These are phyloP conservation scores for Venturia aucupariae DNA, from an alignment of 2,329 filamentous ascomycete genomes.

Conservation along the genomic window DNA sequence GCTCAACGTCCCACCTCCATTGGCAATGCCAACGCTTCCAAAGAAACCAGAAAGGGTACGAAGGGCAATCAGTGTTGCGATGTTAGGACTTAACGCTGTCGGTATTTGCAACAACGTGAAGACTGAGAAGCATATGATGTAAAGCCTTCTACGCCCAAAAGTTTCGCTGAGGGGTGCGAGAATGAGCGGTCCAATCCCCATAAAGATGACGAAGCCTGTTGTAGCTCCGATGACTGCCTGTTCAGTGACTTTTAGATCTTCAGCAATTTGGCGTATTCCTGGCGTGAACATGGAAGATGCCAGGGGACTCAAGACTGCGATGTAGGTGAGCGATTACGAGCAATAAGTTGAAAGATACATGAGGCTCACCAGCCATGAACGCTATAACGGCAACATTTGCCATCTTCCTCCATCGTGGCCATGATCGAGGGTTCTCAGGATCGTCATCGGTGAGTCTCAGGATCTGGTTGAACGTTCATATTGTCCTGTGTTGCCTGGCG, in stretches of 20 bases:
- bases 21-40: constrained; percentile 22
- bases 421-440: constrained; percentile 37
- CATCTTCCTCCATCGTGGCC: constrained; percentile 37
- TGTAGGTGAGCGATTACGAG: constrained; percentile 10
- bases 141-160: constrained; percentile 13
- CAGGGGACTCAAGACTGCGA: constrained; percentile 34
- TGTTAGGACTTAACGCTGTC: constrained; percentile 49
- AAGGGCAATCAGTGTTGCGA: constrained; percentile 49
- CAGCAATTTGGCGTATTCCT: constrained; percentile 23
- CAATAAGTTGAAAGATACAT: not conserved
- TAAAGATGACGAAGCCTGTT: constrained; percentile 34
- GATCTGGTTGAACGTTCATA: not conserved
- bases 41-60: constrained; percentile 40
- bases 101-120: constrained; percentile 57
- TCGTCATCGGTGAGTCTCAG: constrained; percentile 23
- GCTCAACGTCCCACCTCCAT: constrained; percentile 32
- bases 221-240: constrained; percentile 29
- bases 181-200: constrained; percentile 28
- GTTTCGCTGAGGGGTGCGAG: constrained; percentile 15
- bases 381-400: constrained; percentile 42
- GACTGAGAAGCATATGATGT: constrained; percentile 37
- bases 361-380: constrained; percentile 35
- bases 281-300: constrained; percentile 31
- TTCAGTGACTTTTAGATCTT: constrained; percentile 24
- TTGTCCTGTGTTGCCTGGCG: not conserved